Conservation (phyloP, 2,329 filamentous ascomycete genomes). For the Lasiodiplodia hormozganensis region DNA sequence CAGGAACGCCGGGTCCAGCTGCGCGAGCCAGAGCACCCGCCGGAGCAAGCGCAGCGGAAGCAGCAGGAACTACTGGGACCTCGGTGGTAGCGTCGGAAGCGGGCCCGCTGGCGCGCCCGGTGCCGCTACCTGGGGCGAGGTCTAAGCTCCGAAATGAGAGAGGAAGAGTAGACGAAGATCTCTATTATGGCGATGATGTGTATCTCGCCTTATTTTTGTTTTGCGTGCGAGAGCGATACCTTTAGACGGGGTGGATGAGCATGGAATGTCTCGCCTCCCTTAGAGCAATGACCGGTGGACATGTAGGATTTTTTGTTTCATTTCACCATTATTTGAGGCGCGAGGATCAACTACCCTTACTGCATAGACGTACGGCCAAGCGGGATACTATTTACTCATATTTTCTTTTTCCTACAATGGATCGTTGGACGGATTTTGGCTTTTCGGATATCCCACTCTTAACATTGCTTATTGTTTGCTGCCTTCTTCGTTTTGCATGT, state of each 20-base stretch:
- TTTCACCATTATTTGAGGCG: not conserved
- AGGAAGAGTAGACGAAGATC: slow-evolving; percentile 20
- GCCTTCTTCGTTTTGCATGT: not conserved
- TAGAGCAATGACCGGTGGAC: not conserved
- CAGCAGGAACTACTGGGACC: slow-evolving; percentile 89
- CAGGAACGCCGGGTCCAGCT: slow-evolving; percentile 58
- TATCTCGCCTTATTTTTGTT: not conserved
- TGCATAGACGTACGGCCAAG: slow-evolving; percentile 14
- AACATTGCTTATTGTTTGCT: not conserved
- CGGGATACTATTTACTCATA: not conserved
- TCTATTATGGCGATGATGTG: not conserved
- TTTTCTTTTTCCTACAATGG: not conserved
- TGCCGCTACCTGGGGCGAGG: slow-evolving; percentile 15
- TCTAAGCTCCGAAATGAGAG: not conserved
- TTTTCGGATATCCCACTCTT: not conserved
- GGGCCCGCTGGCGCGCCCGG: slow-evolving; percentile 35
- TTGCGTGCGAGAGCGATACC: not conserved
- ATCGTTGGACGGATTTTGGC: not conserved
- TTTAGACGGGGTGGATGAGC: slow-evolving; percentile 14
- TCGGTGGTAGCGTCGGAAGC: slow-evolving; percentile 80
- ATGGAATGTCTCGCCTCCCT: slow-evolving; percentile 3
- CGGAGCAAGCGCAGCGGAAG: slow-evolving; percentile 73
- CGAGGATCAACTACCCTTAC: not conserved
- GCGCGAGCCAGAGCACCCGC: slow-evolving; percentile 86
- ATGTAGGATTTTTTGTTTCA: not conserved